These are phyloP conservation scores for Suillus lakei DNA, from an alignment of 768 basidiomycete species.

Conservation along the genomic window DNA sequence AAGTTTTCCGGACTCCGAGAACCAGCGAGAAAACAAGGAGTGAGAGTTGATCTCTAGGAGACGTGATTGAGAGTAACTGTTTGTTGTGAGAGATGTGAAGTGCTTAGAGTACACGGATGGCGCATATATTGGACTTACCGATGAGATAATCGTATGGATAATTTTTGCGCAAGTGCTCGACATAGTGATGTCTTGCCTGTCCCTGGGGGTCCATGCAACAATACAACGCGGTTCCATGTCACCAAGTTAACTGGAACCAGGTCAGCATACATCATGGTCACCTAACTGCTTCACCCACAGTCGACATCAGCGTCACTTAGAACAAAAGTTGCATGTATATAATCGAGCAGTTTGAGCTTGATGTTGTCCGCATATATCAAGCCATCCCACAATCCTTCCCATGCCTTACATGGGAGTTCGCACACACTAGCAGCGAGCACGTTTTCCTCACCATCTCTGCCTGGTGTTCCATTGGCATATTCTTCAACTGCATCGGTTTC, in stretches of 20 bases:
- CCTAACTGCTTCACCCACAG: conserved; percentile 52
- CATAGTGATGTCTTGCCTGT: conserved; percentile 98
- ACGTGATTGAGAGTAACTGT: conserved; percentile 83
- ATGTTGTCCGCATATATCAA: conserved; percentile 85
- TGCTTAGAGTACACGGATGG: conserved; percentile 8
- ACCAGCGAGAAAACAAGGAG: conserved; percentile 98
- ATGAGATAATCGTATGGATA: conserved; percentile 87
- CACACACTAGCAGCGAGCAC: conserved; percentile 90
- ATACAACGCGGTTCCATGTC: conserved; percentile 93
- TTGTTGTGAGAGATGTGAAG: conserved; percentile 4
- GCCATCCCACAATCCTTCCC: conserved; percentile 94
- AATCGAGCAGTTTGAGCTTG: conserved; percentile 88
- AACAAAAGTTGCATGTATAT: conserved; percentile 93
- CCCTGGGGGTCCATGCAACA: conserved; percentile 96
- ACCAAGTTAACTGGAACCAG: conserved; percentile 77
- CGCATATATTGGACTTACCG: conserved; percentile 50
- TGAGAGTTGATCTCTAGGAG: conserved; percentile 98
- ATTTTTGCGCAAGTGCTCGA: conserved; percentile 92
- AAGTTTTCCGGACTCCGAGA: conserved; percentile 97
- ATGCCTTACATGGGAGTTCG: conserved; percentile 79
- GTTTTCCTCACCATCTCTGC: conserved; percentile 64
- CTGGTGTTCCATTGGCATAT: conserved; percentile 60
- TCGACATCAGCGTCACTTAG: conserved; percentile 89
- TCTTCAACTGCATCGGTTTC: conserved; percentile 74
- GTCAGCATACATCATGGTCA: conserved; percentile 11